A percentile compares a stretch with the other conserved stretches of the same genome.
Conservation (phyloP, 2,329 filamentous ascomycete genomes). For the Rutstroemia sp. region DNA sequence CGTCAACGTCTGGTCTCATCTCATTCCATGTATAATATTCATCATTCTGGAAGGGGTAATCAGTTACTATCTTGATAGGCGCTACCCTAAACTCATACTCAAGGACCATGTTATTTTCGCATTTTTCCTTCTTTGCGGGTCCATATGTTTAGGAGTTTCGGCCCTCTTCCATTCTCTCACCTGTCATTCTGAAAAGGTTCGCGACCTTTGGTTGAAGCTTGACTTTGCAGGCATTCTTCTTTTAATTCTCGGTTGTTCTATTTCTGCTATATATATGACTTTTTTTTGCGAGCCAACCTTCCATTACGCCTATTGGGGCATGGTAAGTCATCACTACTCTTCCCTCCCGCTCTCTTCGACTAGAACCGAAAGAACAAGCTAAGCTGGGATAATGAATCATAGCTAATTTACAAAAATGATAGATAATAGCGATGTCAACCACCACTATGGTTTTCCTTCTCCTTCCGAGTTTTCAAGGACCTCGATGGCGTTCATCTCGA, state of each 20-base stretch:
- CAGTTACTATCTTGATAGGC: slow-evolving; percentile 22
- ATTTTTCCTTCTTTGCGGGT: slow-evolving; percentile 32
- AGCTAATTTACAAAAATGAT: neutral
- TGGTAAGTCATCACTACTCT: slow-evolving; percentile 26
- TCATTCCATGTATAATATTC: slow-evolving; percentile 36
- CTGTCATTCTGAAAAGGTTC: slow-evolving; percentile 32
- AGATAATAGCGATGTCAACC: slow-evolving; percentile 32
- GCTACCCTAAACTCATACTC: slow-evolving; percentile 30
- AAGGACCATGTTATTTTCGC: slow-evolving; percentile 34
- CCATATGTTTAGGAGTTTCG: slow-evolving; percentile 33
- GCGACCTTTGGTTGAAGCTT: slow-evolving; percentile 32
- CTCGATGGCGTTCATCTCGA: slow-evolving; percentile 17
- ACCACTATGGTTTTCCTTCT: slow-evolving; percentile 30
- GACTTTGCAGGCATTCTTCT: slow-evolving; percentile 35
- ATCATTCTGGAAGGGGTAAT: slow-evolving; percentile 29
- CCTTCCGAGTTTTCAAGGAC: slow-evolving; percentile 18
- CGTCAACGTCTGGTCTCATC: slow-evolving; percentile 37
- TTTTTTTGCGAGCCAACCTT: slow-evolving; percentile 34
- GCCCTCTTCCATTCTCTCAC: slow-evolving; percentile 35
- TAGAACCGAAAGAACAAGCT: neutral
- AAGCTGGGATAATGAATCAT: no score
- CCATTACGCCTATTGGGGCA: slow-evolving; percentile 30
- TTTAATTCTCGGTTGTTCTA: slow-evolving; percentile 33
- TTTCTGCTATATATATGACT: slow-evolving; percentile 34
- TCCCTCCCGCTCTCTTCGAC: neutral